Base-by-base conservation (phyloP, 1,284 basidiomycete genomes). In the Puccinia triticina region DNA sequence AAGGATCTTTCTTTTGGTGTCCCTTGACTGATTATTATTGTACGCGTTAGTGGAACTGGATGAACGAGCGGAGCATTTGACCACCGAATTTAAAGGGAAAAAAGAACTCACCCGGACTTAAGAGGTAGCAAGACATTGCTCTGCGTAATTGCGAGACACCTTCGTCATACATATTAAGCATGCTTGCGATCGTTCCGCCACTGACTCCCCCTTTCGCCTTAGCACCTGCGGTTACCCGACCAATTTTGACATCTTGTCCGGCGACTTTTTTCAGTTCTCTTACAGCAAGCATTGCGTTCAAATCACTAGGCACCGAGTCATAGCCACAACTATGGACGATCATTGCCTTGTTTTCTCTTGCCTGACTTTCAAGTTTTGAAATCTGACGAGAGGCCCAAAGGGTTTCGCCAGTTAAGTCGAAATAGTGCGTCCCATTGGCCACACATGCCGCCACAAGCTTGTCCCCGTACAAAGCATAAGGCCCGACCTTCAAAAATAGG, bases 231-330 rank as follows among this genome's bases (percentile, higher is more conserved):
- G 78, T 73, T 21, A 85, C 85, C 3, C 77, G 29, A 12, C 85
- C 85, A 23, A 83, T 55, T n/a, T 74, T 75, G n/a, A 73, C 66
- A n/a, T 72, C 74, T 21, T 79, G 57, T 77, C 78, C 78, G 43
- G 53, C 84, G 46, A 83, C 82, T 50, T 83, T 34, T 74, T 84
- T 83, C 16, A 86, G 80, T 43, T 83, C 82, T 71, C 85, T 83
- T 1, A 84, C 84, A 21, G 85, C 85, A 55, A 86, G 81, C 81
- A 77, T 72, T 18, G 66, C 43, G 46, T 61, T 64, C 32, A 72
- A 50, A 67, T 86, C 86, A 16, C 83, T 83, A 29, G 86, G 86
- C 21, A 86, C 83, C 46, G 84, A 85, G 61, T 86, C 86, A 82
- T 84, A 85, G 18, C 85, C 86, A 53, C 79, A 82, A 16, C 81